A percentile compares a stretch with the other conserved stretches of the same genome.
Conservation (phyloP, 805 yeast species). For the Wickerhamomyces tratensis region DNA sequence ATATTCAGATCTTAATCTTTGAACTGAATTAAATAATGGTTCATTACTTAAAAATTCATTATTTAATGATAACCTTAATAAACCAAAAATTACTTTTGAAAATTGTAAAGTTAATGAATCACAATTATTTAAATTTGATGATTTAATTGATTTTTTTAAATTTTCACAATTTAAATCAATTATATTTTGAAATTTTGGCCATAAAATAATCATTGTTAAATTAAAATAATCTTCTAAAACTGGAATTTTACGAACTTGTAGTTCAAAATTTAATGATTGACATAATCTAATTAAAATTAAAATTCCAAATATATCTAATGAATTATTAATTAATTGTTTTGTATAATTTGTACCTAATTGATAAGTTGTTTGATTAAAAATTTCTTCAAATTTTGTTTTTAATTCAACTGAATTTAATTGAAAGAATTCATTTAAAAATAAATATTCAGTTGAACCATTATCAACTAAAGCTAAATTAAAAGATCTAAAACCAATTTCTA, state of each 20-base stretch:
- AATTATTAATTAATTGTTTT: constrained; percentile 24
- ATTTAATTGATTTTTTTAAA: constrained; percentile 36
- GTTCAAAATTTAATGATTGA: constrained; percentile 52
- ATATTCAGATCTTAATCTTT: constrained; percentile 66
- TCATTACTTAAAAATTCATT: constrained; percentile 35
- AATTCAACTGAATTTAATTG: constrained; percentile 30
- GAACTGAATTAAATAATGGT: constrained; percentile 63
- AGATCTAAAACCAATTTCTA: constrained; percentile 66
- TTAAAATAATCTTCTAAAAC: constrained; percentile 63
- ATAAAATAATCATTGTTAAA: constrained; percentile 52
- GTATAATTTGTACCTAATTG: constrained; percentile 40
- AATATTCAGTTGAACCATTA: constrained; percentile 68
- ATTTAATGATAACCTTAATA: constrained; percentile 44
- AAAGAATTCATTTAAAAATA: constrained; percentile 67
- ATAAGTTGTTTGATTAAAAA: constrained; percentile 41
- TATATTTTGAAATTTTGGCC: constrained; percentile 80
- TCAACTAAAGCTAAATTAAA: constrained; percentile 67
- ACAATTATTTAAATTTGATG: constrained; percentile 28
- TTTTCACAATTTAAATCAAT: constrained; percentile 73
- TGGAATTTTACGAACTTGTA: constrained; percentile 64
- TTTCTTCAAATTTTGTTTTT: constrained; percentile 35
- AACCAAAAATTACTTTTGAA: constrained; percentile 60
- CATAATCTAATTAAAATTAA: constrained; percentile 64
- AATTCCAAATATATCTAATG: constrained; percentile 72
- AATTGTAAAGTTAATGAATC: constrained; percentile 71